Conservation (phyloP, 768 basidiomycete genomes). For the Harrya chromipes region DNA sequence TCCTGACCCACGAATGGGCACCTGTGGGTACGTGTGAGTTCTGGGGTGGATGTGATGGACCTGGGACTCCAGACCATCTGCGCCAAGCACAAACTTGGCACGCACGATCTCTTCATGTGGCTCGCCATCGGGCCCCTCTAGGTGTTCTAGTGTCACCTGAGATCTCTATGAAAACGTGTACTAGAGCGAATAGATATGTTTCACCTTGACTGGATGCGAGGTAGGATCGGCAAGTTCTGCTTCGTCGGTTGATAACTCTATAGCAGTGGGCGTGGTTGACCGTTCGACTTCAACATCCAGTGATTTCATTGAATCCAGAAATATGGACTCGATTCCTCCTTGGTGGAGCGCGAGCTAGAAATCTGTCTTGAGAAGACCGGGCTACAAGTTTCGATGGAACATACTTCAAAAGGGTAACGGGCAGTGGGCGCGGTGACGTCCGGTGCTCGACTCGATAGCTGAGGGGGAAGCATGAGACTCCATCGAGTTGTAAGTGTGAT, state of each 20-base stretch:
- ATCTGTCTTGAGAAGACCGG: background rate
- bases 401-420: slow-evolving; percentile 68
- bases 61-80: slow-evolving; percentile 51
- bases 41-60: background rate
- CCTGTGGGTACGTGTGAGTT: slow-evolving; percentile 39
- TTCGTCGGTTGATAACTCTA: slow-evolving; percentile 30
- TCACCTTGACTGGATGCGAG: slow-evolving; percentile 24
- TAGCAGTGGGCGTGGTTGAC: slow-evolving; percentile 26
- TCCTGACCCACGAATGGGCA: slow-evolving; percentile 83
- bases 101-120: slow-evolving; percentile 51
- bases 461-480: background rate
- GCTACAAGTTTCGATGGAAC: background rate
- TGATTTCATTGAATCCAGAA: slow-evolving; percentile 33
- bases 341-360: slow-evolving; percentile 32
- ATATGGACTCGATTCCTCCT: slow-evolving; percentile 34
- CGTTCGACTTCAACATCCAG: slow-evolving; percentile 33
- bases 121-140: slow-evolving; percentile 30
- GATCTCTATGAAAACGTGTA: slow-evolving; percentile 1
- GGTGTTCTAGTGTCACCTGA: slow-evolving; percentile 20
- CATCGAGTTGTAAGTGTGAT: background rate
- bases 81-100: slow-evolving; percentile 75
- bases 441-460: slow-evolving; percentile 61
- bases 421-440: slow-evolving; percentile 61
- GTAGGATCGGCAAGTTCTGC: slow-evolving; percentile 18
- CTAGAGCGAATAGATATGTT: background rate